Conservation (phyloP, 768 basidiomycete species). For the Pleurotus sapidus region DNA sequence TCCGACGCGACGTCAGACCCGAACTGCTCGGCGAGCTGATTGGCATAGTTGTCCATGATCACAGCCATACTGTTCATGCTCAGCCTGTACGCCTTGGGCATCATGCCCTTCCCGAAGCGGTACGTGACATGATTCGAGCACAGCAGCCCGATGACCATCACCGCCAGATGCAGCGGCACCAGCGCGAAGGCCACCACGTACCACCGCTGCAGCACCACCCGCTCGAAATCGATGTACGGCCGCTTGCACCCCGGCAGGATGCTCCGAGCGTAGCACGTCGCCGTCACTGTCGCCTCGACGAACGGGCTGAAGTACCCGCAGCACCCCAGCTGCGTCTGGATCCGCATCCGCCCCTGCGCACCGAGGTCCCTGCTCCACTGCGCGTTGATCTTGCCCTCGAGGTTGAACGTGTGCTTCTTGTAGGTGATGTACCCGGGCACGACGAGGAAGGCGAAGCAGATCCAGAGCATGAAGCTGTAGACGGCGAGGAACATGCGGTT, state of each 20-base stretch:
- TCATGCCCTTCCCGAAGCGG: conserved; percentile 86
- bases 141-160: conserved; percentile 62
- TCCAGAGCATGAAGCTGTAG: conserved; percentile 77
- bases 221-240: conserved; percentile 57
- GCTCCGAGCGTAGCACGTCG: conserved; percentile 73
- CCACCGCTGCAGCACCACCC: conserved; percentile 55
- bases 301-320: conserved; percentile 83
- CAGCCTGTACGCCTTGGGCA: conserved; percentile 79
- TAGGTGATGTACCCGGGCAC: conserved; percentile 78
- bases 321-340: conserved; percentile 75
- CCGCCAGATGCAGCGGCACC: conserved; percentile 63
- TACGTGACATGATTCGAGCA: conserved; percentile 86
- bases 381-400: conserved; percentile 76
- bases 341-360: conserved; percentile 54
- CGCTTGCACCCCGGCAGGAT: conserved; percentile 74
- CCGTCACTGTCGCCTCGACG: conserved; percentile 74
- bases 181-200: conserved; percentile 62
- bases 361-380: conserved; percentile 72
- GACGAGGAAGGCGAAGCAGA: conserved; percentile 67
- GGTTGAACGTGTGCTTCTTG: conserved; percentile 71
- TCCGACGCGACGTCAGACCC: conserved; percentile 62
- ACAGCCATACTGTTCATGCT: conserved; percentile 73
- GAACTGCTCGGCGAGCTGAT: conserved; percentile 66
- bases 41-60: conserved; percentile 84
- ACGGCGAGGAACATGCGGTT: conserved; percentile 79